Conservation (phyloP, 202 grass and related monocot genomes). For the Digitaria exilis region DNA sequence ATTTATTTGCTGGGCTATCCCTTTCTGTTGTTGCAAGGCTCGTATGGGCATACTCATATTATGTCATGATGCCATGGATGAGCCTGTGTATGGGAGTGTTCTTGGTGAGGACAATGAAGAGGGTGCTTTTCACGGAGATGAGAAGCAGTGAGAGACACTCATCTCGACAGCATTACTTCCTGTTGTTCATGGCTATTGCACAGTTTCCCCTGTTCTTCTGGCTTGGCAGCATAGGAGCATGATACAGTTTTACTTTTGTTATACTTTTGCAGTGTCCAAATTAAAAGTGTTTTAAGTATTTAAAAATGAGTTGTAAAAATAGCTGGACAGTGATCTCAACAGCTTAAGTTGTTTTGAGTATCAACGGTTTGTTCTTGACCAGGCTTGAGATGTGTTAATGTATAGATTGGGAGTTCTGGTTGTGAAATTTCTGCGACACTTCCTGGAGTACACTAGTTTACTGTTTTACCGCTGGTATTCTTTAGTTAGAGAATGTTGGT, state of each 20-base stretch:
- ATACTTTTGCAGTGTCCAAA: neutral
- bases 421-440: neutral
- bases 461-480: neutral
- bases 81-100: conserved; percentile 90
- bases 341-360: conserved; percentile 1
- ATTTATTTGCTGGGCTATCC: conserved; percentile 63
- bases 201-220: conserved; percentile 91
- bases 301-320: conserved; percentile 22
- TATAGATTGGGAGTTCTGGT: neutral
- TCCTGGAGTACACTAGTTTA: neutral
- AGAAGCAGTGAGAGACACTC: conserved; percentile 75
- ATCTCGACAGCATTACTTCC: conserved; percentile 74
- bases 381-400: neutral
- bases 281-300: conserved; percentile 6
- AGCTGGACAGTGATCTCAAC: neutral
- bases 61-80: conserved; percentile 77
- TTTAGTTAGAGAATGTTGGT: neutral
- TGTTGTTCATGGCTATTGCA: conserved; percentile 77
- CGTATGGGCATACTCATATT: conserved; percentile 66
- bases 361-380: conserved; percentile 15
- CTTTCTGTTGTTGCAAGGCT: conserved; percentile 53
- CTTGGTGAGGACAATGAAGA: conserved; percentile 85
- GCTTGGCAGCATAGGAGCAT: conserved; percentile 75
- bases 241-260: conserved; percentile 13
- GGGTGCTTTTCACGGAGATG: conserved; percentile 71